phyloP scores from a whole-genome alignment of 1,139 yeast species.

The Trichomonascaceae sp. region DNA sequence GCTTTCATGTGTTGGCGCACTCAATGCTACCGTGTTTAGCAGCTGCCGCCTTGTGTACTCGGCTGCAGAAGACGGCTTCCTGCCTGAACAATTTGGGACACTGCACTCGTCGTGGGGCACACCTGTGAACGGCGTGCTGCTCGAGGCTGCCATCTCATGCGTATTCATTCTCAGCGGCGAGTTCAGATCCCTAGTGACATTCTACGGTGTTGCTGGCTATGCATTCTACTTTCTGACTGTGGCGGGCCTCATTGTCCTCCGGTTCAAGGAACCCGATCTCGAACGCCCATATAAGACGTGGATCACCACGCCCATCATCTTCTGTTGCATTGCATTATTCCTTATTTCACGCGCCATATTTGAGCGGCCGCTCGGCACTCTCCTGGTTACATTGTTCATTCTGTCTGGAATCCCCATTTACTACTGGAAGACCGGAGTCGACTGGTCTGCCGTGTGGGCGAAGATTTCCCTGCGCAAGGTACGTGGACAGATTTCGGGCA shows the following conservation, averaged over 20 bases:
- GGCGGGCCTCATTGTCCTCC: constrained; percentile 26
- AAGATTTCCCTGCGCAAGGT: neutral
- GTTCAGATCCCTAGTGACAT: constrained; percentile 25
- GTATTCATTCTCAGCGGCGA: constrained; percentile 26
- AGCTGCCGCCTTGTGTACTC: constrained; percentile 28
- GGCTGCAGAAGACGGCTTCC: constrained; percentile 25
- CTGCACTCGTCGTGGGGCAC: constrained; percentile 19
- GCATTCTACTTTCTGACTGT: constrained; percentile 29
- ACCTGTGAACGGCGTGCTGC: constrained; percentile 26
- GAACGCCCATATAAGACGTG: constrained; percentile 28
- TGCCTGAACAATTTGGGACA: constrained; percentile 23
- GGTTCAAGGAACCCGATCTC: constrained; percentile 24
- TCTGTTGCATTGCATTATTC: constrained; percentile 28
- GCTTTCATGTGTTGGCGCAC: constrained; percentile 29
- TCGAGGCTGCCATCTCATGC: constrained; percentile 22
- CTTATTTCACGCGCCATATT: constrained; percentile 25
- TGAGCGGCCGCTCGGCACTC: constrained; percentile 24
- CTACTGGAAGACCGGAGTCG: constrained; percentile 12
- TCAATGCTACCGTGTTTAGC: constrained; percentile 29
- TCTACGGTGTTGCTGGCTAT: constrained; percentile 31
- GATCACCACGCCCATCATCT: constrained; percentile 26
- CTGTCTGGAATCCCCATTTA: constrained; percentile 25
- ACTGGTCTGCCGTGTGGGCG: constrained; percentile 1
- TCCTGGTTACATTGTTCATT: constrained; percentile 21
- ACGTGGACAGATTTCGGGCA: constrained; percentile 1